These are phyloP conservation scores for Pseudogymnoascus sp. DNA, from an alignment of 2,329 filamentous ascomycete species.

Conservation along the genomic window DNA sequence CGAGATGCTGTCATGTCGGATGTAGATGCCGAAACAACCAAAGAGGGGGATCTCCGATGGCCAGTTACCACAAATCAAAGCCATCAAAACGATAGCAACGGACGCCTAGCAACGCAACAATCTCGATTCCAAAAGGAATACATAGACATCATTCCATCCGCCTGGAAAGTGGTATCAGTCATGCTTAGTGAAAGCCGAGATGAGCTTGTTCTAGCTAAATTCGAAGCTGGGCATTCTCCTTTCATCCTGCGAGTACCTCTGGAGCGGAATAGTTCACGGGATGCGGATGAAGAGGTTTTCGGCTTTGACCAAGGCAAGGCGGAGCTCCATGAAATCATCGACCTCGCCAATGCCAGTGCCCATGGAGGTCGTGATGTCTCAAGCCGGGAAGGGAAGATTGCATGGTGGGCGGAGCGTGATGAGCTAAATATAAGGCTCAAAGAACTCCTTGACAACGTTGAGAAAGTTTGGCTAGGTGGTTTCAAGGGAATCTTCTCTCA, in stretches of 20 bases:
- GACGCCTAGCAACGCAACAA: constrained; percentile 31
- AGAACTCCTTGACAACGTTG: constrained; percentile 74
- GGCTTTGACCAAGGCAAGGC: constrained; percentile 70
- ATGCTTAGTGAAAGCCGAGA: constrained; percentile 72
- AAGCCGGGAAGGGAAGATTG: constrained; percentile 64
- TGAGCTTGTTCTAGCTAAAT: constrained; percentile 83
- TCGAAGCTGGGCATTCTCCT: constrained; percentile 65
- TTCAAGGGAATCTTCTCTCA: constrained; percentile 92
- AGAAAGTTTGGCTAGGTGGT: constrained; percentile 89
- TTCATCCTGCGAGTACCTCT: constrained; percentile 84
- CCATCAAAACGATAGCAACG: constrained; percentile 29
- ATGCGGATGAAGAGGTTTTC: constrained; percentile 73
- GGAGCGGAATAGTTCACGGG: constrained; percentile 70
- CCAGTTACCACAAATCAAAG: constrained; percentile 23
- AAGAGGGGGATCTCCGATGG: constrained; percentile 35
- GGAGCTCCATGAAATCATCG: constrained; percentile 77
- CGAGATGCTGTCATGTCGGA: constrained; percentile 40
- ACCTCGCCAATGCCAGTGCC: constrained; percentile 72
- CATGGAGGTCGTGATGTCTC: constrained; percentile 65
- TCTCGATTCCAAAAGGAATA: constrained; percentile 68
- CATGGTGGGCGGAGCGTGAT: constrained; percentile 87
- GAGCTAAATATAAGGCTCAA: constrained; percentile 68
- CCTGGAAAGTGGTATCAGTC: constrained; percentile 81
- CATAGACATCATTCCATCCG: constrained; percentile 71
- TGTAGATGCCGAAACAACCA: constrained; percentile 11